Base-by-base conservation (phyloP, 2,329 filamentous ascomycete genomes). In the Thielaviopsis cerberus region DNA sequence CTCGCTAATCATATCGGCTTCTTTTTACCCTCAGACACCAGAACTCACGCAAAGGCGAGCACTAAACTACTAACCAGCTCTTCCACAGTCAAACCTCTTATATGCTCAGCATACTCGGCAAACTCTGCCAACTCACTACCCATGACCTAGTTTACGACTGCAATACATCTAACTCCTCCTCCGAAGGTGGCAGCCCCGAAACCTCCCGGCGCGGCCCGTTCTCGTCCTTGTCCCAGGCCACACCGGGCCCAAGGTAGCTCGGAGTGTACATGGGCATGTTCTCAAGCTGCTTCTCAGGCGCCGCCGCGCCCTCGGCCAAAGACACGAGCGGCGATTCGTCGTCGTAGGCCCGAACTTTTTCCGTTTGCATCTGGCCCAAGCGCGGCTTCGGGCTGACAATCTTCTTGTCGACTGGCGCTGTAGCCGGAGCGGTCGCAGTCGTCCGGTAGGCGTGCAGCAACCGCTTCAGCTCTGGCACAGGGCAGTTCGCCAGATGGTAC, bases 391-490 rank as follows among this genome's bases (percentile, higher is more conserved):
- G 52, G 24, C 55, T 57, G 11, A 45, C 37, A 45, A 45, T 45
- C 15, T n/a, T 8, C 11, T n/a, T 74, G 71, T 37, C 37, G 2
- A 55, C 54, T 15, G 26, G 53, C 22, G 41, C 53, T 23, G 57
- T 41, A 34, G 56, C 57, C 20, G n/a, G n/a, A n/a, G 50, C 53
- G 24, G 52, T 53, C 2, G 54, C n/a, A 5, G 37, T 23, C 59
- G 80, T 71, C 64, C 87, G 70, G 58, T 78, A 73, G 64, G 82
- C 78, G 57, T 78, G 80, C 70, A 88, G 83, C 65, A 81, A 76
- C 66, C 76, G 74, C 60, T 79, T 82, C 62, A 89, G 75, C 69
- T 84, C 81, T 68, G 85, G 81, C 64, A 90, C 78, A 61, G 86
- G 86, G n/a, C n/a, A n/a, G n/a, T n/a, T n/a, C n/a, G n/a, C n/a